Conservation (phyloP, 441 rosid genomes). For the Jatropha podagrica region DNA sequence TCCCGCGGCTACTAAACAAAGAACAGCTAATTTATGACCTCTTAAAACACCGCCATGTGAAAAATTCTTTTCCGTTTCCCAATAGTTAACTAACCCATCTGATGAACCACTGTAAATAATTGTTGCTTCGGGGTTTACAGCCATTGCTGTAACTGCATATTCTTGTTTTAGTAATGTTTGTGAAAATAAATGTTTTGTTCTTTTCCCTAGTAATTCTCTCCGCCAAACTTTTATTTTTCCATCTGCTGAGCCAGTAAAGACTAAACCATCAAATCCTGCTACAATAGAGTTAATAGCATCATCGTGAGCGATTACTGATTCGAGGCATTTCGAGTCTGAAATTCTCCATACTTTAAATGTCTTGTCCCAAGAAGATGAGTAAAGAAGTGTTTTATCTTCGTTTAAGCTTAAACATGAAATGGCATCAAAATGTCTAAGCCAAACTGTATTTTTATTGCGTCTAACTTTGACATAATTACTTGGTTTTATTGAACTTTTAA, state of each 20-base stretch:
- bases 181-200: slow-evolving; percentile 84
- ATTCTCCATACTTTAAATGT: slow-evolving; percentile 85
- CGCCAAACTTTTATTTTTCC: slow-evolving; percentile 91
- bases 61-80: slow-evolving; percentile 62
- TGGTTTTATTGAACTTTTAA: slow-evolving; percentile 57
- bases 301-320: slow-evolving; percentile 71
- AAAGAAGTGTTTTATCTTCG: slow-evolving; percentile 59
- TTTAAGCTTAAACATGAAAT: slow-evolving; percentile 72
- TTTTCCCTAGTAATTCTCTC: slow-evolving; percentile 79
- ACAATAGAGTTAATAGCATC: slow-evolving; percentile 78
- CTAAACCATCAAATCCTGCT: slow-evolving; percentile 73
- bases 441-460: slow-evolving; percentile 41
- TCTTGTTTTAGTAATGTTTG: slow-evolving; percentile 80
- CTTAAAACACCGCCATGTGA: slow-evolving; percentile 62
- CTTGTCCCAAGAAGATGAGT: slow-evolving; percentile 88
- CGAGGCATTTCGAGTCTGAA: slow-evolving; percentile 64
- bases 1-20: slow-evolving; percentile 69
- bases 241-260: slow-evolving; percentile 88
- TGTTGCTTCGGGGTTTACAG: slow-evolving; percentile 53
- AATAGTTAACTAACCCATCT: slow-evolving; percentile 81
- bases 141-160: slow-evolving; percentile 72
- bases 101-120: slow-evolving; percentile 80
- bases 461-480: slow-evolving; percentile 54
- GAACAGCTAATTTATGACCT: slow-evolving; percentile 79
- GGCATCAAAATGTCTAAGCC: slow-evolving; percentile 73